Percentiles rank a stretch among this genome's conserved stretches.
These are phyloP conservation scores for Sonneratia caseolaris DNA, from an alignment of 345 rosid species.

Conservation along the genomic window DNA sequence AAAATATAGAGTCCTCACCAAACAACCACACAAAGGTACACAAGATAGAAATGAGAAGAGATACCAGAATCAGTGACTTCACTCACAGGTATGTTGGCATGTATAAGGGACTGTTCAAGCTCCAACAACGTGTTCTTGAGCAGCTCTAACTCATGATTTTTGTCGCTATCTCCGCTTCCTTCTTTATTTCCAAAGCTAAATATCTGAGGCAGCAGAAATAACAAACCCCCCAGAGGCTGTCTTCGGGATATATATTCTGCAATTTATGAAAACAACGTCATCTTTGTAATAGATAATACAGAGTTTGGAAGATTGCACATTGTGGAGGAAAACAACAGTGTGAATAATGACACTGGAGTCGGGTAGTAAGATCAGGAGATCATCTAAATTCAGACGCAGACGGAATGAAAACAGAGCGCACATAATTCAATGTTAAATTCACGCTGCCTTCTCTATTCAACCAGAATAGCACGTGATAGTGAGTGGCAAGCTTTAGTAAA, in stretches of 20 bases:
- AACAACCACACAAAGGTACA: background rate
- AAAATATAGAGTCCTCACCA: slow-evolving; percentile 3
- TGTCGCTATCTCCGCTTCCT: slow-evolving; percentile 11
- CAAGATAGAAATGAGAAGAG: background rate
- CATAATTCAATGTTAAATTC: background rate
- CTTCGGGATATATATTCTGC: slow-evolving; percentile 63
- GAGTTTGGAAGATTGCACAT: background rate
- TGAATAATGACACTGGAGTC: background rate
- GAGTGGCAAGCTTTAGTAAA: background rate
- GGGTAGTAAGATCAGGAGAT: background rate
- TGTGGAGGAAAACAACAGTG: background rate
- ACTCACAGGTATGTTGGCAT: slow-evolving; percentile 80
- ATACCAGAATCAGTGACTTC: background rate
- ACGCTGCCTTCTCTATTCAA: background rate
- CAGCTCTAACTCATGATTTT: slow-evolving; percentile 25
- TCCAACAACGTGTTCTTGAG: slow-evolving; percentile 38
- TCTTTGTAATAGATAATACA: background rate
- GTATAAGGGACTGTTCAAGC: slow-evolving; percentile 65
- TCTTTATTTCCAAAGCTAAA: slow-evolving; percentile 41
- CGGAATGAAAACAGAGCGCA: background rate
- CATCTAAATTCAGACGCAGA: background rate
- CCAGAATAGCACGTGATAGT: slow-evolving; percentile 1
- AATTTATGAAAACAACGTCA: background rate
- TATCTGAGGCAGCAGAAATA: slow-evolving; percentile 73
- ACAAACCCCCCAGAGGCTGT: slow-evolving; percentile 73